Conservation (phyloP, 2,329 filamentous ascomycete genomes). For the Cladosporium sp. region DNA sequence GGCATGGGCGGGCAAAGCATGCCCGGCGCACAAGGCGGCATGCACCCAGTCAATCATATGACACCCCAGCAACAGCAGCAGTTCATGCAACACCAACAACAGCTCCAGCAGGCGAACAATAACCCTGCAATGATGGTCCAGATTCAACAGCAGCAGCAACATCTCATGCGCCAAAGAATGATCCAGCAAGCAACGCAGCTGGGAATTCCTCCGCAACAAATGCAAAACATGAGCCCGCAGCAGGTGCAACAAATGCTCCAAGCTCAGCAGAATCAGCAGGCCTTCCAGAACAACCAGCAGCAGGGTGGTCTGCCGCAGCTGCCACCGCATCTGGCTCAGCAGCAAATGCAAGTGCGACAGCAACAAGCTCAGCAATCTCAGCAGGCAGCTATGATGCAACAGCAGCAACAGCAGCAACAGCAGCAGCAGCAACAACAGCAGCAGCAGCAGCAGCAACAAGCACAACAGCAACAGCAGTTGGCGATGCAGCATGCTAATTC, state of each 20-base stretch:
- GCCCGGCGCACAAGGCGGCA: conserved; percentile 29
- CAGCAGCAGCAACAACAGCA: conserved; percentile 23
- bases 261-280: conserved; percentile 33
- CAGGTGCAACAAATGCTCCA: conserved; percentile 29
- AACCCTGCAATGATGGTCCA: conserved; percentile 38
- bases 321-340: conserved; percentile 20
- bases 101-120: conserved; percentile 39
- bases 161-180: conserved; percentile 15
- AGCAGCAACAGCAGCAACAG: conserved; percentile 16
- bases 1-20: conserved; percentile 33
- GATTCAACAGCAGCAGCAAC: conserved; percentile 31
- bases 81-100: conserved; percentile 31
- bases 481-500: conserved; percentile 46
- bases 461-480: conserved; percentile 32
- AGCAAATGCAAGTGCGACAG: conserved; percentile 18
- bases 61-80: conserved; percentile 33
- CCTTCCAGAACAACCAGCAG: conserved; percentile 31
- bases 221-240: conserved; percentile 44
- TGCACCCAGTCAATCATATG: conserved; percentile 22
- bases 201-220: conserved; percentile 49
- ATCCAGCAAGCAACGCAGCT: conserved; percentile 25
- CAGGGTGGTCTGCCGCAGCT: conserved; percentile 17
- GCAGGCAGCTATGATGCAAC: conserved; percentile 14
- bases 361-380: conserved; percentile 19
- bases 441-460: conserved; percentile 26